Conservation (phyloP, 345 rosid species). For the Brassica carinata region DNA sequence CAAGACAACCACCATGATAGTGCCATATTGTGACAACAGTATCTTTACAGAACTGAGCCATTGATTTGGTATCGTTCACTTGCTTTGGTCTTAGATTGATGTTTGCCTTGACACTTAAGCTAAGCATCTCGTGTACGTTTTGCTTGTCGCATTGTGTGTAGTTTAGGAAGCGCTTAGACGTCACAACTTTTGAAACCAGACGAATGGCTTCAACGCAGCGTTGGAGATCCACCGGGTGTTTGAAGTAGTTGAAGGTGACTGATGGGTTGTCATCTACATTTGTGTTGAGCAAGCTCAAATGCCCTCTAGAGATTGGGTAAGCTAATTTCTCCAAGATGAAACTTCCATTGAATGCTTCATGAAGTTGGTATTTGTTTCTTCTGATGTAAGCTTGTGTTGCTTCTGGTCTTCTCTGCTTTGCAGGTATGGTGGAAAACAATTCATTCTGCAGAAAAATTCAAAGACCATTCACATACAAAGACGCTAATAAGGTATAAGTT, state of each 20-base stretch:
- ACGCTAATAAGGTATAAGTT: not conserved
- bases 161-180: constrained; percentile 63
- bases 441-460: constrained; percentile 31
- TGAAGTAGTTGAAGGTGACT: constrained; percentile 91
- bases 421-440: constrained; percentile 65
- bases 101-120: constrained; percentile 69
- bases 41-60: constrained; percentile 95
- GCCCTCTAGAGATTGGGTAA: constrained; percentile 67
- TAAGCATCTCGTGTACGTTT: constrained; percentile 64
- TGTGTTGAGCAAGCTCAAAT: constrained; percentile 64
- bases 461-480: constrained; percentile 11
- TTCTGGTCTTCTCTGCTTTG: constrained; percentile 64
- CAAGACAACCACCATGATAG: constrained; percentile 95
- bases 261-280: constrained; percentile 81
- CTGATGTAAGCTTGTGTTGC: constrained; percentile 43
- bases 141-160: constrained; percentile 54
- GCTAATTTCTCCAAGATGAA: constrained; percentile 91
- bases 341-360: constrained; percentile 87
- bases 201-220: constrained; percentile 80
- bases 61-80: constrained; percentile 73
- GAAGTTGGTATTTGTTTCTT: constrained; percentile 62
- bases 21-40: constrained; percentile 98
- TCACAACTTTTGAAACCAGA: constrained; percentile 58
- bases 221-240: constrained; percentile 65
- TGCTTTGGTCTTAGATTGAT: constrained; percentile 79